Conservation (phyloP, 345 rosid genomes). For the Cardamine chenopodiifolia region DNA sequence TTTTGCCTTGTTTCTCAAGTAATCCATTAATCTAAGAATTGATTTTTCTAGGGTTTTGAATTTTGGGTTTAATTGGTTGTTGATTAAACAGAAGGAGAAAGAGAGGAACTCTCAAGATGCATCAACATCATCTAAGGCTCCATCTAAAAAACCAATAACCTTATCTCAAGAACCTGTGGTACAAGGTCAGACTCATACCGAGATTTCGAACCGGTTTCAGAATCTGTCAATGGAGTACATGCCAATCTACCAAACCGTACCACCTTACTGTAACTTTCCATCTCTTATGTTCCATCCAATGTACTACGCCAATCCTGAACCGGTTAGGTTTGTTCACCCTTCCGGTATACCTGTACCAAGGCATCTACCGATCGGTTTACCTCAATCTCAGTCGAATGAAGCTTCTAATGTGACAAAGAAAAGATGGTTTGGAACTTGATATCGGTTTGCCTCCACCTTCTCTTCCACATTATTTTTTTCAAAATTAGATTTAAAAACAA, state of each 20-base stretch:
- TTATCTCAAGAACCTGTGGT: constrained; percentile 26
- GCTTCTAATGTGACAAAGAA: constrained; percentile 22
- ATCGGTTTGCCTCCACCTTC: constrained; percentile 22
- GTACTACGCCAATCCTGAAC: constrained; percentile 29
- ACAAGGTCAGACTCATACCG: constrained; percentile 31
- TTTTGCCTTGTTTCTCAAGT: constrained; percentile 14
- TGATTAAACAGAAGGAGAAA: constrained; percentile 15
- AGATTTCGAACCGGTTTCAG: constrained; percentile 34
- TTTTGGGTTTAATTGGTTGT: not conserved
- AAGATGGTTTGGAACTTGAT: constrained; percentile 27
- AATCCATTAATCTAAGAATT: not conserved
- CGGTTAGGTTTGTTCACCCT: constrained; percentile 38
- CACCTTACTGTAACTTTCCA: constrained; percentile 25
- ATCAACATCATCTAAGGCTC: constrained; percentile 8
- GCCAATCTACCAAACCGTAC: constrained; percentile 34
- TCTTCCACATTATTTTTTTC: too few species aligned
- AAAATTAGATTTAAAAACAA: too few species aligned
- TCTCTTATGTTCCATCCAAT: constrained; percentile 31
- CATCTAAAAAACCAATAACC: constrained; percentile 15
- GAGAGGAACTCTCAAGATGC: constrained; percentile 22
- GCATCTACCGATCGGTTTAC: constrained; percentile 32
- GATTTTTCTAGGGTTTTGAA: not conserved
- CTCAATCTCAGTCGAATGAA: constrained; percentile 20
- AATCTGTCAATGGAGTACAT: constrained; percentile 32
- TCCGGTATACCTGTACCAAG: constrained; percentile 45